Evolutionary conservation across 2,329 filamentous ascomycete species (phyloP).

Genomic region (Diaporthe australafricana): DNA sequence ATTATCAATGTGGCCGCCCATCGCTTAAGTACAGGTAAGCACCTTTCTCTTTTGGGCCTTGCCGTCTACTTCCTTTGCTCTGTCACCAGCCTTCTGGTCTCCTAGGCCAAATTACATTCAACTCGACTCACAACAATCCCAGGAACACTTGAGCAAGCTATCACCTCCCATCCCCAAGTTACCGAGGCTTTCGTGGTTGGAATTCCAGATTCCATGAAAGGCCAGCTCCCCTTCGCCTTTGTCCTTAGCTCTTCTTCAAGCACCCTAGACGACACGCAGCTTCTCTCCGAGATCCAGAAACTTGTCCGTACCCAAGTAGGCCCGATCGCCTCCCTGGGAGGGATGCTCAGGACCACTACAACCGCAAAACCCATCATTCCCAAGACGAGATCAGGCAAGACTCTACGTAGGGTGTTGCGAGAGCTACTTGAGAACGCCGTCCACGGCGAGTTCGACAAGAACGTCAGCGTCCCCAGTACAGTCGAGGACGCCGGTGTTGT

Average conservation of each 20-base stretch:
- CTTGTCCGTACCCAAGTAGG: conserved; percentile 85
- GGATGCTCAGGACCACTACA: conserved; percentile 73
- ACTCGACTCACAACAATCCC: conserved; percentile 32
- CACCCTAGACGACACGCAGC: conserved; percentile 59
- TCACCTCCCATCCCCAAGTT: conserved; percentile 82
- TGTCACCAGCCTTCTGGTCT: neutral
- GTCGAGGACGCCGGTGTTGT: conserved; percentile 85
- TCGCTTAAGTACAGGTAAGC: conserved; percentile 83
- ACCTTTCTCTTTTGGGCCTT: neutral
- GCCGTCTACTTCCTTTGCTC: neutral
- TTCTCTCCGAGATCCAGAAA: conserved; percentile 74
- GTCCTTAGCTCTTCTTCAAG: conserved; percentile 64
- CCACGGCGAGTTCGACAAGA: conserved; percentile 77
- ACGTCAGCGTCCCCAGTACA: conserved; percentile 82
- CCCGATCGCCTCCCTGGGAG: conserved; percentile 85
- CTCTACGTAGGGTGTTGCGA: conserved; percentile 81
- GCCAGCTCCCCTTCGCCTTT: conserved; percentile 92
- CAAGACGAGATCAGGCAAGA: conserved; percentile 93
- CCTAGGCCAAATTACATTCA: neutral
- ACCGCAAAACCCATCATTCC: conserved; percentile 85
- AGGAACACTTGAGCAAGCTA: conserved; percentile 92
- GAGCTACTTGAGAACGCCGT: conserved; percentile 88
- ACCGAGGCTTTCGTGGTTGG: conserved; percentile 89
- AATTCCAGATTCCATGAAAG: conserved; percentile 87
- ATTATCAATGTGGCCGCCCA: conserved; percentile 97